A percentile compares a stretch with the other conserved stretches of the same genome.
phyloP scores from a whole-genome alignment of 2,329 filamentous ascomycete genomes.

The Venturia aucupariae region DNA sequence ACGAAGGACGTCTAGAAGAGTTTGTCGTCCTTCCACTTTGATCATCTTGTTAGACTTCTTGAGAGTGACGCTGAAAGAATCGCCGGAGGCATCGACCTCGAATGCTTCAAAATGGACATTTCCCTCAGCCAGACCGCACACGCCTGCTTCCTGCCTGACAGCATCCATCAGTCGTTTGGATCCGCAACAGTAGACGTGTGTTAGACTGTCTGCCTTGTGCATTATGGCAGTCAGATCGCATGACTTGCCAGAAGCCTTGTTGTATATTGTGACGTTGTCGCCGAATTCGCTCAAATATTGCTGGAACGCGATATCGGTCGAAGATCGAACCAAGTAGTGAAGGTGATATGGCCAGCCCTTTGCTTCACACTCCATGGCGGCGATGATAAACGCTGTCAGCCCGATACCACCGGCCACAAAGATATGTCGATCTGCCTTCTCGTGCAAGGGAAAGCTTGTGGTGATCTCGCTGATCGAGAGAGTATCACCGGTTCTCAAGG shows the following conservation, averaged over 20 bases:
- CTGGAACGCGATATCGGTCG: slow-evolving; percentile 47
- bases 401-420: slow-evolving; percentile 58
- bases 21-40: slow-evolving; percentile 33
- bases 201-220: slow-evolving; percentile 40
- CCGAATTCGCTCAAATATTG: slow-evolving; percentile 35
- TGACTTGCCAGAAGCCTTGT: slow-evolving; percentile 40
- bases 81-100: slow-evolving; percentile 42
- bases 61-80: slow-evolving; percentile 51
- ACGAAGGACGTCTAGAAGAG: slow-evolving; percentile 33
- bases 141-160: slow-evolving; percentile 33
- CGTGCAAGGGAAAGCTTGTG: slow-evolving; percentile 37
- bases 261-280: slow-evolving; percentile 42
- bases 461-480: slow-evolving; percentile 46
- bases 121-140: slow-evolving; percentile 35
- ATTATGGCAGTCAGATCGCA: slow-evolving; percentile 45
- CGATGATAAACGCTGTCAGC: slow-evolving; percentile 53
- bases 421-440: slow-evolving; percentile 47
- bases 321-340: slow-evolving; percentile 50
- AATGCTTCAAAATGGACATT: slow-evolving; percentile 56
- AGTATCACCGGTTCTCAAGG: slow-evolving; percentile 38
- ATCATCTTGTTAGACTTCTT: slow-evolving; percentile 35
- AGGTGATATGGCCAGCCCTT: slow-evolving; percentile 37
- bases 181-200: slow-evolving; percentile 53
- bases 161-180: slow-evolving; percentile 49
- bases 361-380: slow-evolving; percentile 32